Evolutionary conservation across 2,329 filamentous ascomycete species (phyloP), one percentile per base, ranked within the genome.

Genomic region (Arthrobotrys conoides): DNA sequence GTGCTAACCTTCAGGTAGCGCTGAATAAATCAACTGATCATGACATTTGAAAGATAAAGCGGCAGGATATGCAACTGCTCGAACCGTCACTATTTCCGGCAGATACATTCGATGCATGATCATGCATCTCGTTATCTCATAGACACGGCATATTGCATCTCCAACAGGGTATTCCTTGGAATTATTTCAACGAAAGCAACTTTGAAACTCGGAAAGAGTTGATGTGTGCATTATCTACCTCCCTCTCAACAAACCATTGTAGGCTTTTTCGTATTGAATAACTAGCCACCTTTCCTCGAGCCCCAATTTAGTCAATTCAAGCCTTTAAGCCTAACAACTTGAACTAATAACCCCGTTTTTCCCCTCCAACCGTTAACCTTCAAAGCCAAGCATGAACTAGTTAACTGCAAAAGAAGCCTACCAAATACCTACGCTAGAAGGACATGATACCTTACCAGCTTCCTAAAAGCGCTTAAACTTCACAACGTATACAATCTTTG

Each of bases 381-480:
- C 33, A 22, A 46, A 46, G 18, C 53, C 53, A 38, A 59, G 53
- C 14, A 44, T 18, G 6, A 16, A 27, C 66, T 27, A 70, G 48
- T 18, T 12, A 22, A 38, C 30, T 49, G 67, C 55, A 53, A 53
- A 36, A 51, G 41, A 63, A 71, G 55, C 44, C 27, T 51, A 53
- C 46, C n/a, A 38, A 51, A 9, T 20, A 27, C 55, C 67, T 57
- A 64, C 55, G 20, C 55, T 64, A 71, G 55, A 64, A 71, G 44
- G n/a, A 71, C 6, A 46, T 63, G 67, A 53, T 27, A 71, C 67
- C 53, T 53, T 61, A 18, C 18, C 55, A 64, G 67, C 67, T 71
- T 71, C 67, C 67, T 71, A 64, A 71, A 71, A 63, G 24, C 22
- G 57, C 41, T 57, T 66, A 66, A 49, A 41, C 9, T 55, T 14